phyloP scores from a whole-genome alignment of 257 asterid genomes.

The Jaltomata sinuosa region DNA sequence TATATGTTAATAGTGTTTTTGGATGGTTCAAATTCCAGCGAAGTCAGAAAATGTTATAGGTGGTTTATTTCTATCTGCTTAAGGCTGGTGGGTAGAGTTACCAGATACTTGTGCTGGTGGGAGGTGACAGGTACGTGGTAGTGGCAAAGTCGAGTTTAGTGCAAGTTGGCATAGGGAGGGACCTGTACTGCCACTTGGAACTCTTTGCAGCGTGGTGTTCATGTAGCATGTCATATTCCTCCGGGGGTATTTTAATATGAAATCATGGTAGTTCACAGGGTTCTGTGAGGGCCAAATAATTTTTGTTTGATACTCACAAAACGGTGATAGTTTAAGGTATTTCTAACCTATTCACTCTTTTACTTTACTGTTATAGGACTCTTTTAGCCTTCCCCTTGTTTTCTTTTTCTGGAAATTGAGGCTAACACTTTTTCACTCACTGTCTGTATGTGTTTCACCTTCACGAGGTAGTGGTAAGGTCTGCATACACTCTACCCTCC shows the following conservation, averaged over 20 bases:
- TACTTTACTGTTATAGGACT: background rate
- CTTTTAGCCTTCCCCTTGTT: background rate
- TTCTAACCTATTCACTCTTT: background rate
- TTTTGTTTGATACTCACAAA: background rate
- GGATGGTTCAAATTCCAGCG: background rate
- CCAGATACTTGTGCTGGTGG: background rate
- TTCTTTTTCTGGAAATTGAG: background rate
- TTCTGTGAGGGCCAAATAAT: background rate
- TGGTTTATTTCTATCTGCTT: background rate
- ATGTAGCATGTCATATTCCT: background rate
- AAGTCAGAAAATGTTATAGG: background rate
- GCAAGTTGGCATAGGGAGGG: background rate
- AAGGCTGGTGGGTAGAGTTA: background rate
- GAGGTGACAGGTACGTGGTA: background rate
- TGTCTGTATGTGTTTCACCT: no score
- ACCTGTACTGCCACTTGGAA: background rate
- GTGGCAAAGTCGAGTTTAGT: background rate
- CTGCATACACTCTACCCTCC: no score
- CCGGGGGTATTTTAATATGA: background rate
- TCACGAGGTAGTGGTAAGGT: no score
- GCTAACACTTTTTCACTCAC: background rate
- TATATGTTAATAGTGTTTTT: background rate
- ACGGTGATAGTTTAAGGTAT: background rate
- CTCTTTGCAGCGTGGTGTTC: background rate
- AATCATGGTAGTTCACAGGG: background rate